phyloP scores from a whole-genome alignment of 768 basidiomycete genomes.

The Mycena alexandri region DNA sequence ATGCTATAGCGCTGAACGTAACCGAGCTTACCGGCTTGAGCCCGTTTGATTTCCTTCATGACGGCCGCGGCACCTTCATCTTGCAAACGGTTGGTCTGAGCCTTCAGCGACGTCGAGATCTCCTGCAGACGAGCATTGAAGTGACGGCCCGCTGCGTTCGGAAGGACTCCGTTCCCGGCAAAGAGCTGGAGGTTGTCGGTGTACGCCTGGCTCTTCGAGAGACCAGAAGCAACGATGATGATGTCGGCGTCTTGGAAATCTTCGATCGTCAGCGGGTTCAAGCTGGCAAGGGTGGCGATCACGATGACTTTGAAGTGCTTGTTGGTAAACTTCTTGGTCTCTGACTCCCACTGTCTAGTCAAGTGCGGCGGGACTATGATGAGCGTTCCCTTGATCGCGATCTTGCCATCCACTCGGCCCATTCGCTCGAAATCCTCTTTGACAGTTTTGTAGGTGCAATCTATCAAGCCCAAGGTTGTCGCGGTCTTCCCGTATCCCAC shows the following conservation, averaged over 20 bases:
- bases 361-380: constrained; percentile 92
- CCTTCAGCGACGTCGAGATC: constrained; percentile 66
- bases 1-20: constrained; percentile 5
- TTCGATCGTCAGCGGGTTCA: constrained; percentile 81
- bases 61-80: constrained; percentile 74
- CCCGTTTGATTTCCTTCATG: constrained; percentile 72
- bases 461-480: constrained; percentile 91
- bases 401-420: constrained; percentile 68
- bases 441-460: constrained; percentile 71
- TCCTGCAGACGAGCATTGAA: constrained; percentile 87
- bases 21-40: constrained; percentile 65
- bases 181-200: constrained; percentile 81
- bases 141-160: constrained; percentile 86
- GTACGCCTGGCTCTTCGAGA: constrained; percentile 87
- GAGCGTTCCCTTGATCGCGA: constrained; percentile 85
- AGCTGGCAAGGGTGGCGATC: constrained; percentile 74
- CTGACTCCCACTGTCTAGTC: constrained; percentile 90
- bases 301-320: constrained; percentile 72
- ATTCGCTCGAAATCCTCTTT: constrained; percentile 69
- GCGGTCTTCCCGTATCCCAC: constrained; percentile 99
- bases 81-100: constrained; percentile 77
- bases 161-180: constrained; percentile 75
- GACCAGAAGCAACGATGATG: constrained; percentile 84
- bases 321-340: constrained; percentile 85
- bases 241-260: constrained; percentile 87